Percentiles rank a stretch among this genome's conserved stretches.
Conservation (phyloP, 1,139 yeast genomes). For the Geotrichum cucujoidarum region DNA sequence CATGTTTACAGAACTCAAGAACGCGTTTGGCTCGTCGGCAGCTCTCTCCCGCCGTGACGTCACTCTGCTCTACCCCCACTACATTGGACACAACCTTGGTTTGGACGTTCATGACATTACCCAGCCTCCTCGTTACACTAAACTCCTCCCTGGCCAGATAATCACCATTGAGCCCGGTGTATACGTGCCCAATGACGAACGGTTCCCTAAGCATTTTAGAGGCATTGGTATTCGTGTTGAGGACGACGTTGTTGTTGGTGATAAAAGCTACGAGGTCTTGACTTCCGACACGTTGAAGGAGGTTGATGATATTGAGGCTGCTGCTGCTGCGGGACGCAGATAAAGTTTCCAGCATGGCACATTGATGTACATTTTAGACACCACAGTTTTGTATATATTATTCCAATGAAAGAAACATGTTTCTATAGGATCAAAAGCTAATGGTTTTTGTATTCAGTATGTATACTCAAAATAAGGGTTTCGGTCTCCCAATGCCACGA, state of each 20-base stretch:
- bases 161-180: constrained; percentile 94
- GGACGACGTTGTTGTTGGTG: constrained; percentile 81
- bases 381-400: neutral
- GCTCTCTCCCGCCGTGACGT: constrained; percentile 25
- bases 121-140: constrained; percentile 47
- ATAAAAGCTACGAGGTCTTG: constrained; percentile 52
- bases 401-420: neutral
- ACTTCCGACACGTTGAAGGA: constrained; percentile 85
- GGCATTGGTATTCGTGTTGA: constrained; percentile 94
- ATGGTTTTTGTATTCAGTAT: constrained; percentile 5
- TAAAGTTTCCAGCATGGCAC: neutral
- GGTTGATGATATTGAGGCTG: constrained; percentile 64
- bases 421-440: neutral
- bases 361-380: too few species aligned
- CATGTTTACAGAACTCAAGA: constrained; percentile 59
- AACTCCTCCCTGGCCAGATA: constrained; percentile 42
- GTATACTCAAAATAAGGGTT: constrained; percentile 19
- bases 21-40: constrained; percentile 57
- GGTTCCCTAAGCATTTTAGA: constrained; percentile 74
- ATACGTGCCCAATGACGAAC: constrained; percentile 65
- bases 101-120: constrained; percentile 82
- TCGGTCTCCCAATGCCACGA: constrained; percentile 9
- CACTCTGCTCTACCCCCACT: constrained; percentile 75
- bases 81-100: constrained; percentile 93
- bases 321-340: constrained; percentile 19